Evolutionary conservation across 164 flowering plant genomes (phyloP).

Genomic region (Vitis riparia): DNA sequence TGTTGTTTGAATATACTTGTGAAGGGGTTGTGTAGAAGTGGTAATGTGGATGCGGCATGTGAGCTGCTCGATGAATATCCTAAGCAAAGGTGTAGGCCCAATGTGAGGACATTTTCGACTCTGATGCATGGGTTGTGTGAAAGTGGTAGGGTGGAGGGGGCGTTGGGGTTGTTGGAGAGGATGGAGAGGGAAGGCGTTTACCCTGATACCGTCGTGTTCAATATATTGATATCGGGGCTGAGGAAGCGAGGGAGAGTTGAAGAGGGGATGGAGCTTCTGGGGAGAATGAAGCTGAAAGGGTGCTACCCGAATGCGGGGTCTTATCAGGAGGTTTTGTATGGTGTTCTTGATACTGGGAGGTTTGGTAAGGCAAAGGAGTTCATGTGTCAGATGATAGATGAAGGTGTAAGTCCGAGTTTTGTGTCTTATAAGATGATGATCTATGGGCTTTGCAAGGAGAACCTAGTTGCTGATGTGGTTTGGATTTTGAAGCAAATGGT

Average conservation of each 20-base stretch:
- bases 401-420: constrained; percentile 63
- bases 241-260: constrained; percentile 57
- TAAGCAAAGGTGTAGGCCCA: constrained; percentile 57
- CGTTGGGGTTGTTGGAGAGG: constrained; percentile 54
- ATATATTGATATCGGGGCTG: constrained; percentile 75
- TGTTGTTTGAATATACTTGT: constrained; percentile 77
- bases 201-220: constrained; percentile 70
- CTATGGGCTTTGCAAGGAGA: constrained; percentile 55
- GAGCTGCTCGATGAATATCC: constrained; percentile 80
- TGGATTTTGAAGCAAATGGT: constrained; percentile 71
- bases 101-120: constrained; percentile 68
- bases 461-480: constrained; percentile 49
- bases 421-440: constrained; percentile 63
- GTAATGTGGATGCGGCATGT: constrained; percentile 62
- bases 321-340: constrained; percentile 72
- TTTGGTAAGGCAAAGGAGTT: constrained; percentile 59
- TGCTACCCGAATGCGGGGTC: constrained; percentile 74
- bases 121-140: constrained; percentile 69
- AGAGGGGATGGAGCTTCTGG: constrained; percentile 56
- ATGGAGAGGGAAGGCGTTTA: constrained; percentile 70
- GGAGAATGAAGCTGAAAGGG: constrained; percentile 65
- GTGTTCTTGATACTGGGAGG: constrained; percentile 52
- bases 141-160: constrained; percentile 55
- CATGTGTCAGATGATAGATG: constrained; percentile 45
- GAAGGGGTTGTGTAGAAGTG: constrained; percentile 70